Base-by-base conservation (phyloP, 2,329 filamentous ascomycete species). In the Aspergillaceae sp. region DNA sequence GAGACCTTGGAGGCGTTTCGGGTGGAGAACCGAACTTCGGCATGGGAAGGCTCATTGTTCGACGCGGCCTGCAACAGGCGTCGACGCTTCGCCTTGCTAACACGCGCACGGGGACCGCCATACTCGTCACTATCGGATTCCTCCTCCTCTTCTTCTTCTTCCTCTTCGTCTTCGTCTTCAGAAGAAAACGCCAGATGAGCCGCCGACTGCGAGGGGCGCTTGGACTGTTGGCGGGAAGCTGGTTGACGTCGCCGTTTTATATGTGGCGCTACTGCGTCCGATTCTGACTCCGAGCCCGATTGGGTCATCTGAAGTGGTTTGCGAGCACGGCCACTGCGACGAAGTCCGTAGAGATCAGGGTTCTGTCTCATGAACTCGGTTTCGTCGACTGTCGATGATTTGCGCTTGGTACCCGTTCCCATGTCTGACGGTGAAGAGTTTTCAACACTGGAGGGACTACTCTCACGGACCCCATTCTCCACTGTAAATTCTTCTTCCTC, bases 311-410 rank as follows among this genome's bases (percentile, higher is more conserved):
- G 79, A 58, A 80, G 79, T 49, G 74, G 74, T 51, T 76, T 76
- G 56, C 81, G 77, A 55, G 80, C 80, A 54, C 81, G 78, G 63
- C 77, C 90, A 73, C 92, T 98, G 72, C 92, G 81, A 57, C 92
- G 82, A 56, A 98, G 76, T 41, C 92, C 92, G 72, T 97, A 98
- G 6, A 98, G 75, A 69, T 95, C 89, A 40, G 92, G 92, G 60
- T 98, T 94, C 61, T 87, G 86, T 59, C 84, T 79, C 58, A 97
- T 95, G 62, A 83, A 90, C 41, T 89, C 83, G 48, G 92, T 84
- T 57, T 92, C 86, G 43, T 84, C 82, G 34, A 79, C 68, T 64
- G 62, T 75, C 66, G 54, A 75, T 68, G 70, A 87, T 85, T 69
- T 82, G 54, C 89, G 84, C 75, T 95, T 95, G 50, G 76, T 69